Evolutionary conservation across 1,139 yeast species (phyloP), one percentile per base, ranked within the genome.

Genomic region (Nadsonia commutata): DNA sequence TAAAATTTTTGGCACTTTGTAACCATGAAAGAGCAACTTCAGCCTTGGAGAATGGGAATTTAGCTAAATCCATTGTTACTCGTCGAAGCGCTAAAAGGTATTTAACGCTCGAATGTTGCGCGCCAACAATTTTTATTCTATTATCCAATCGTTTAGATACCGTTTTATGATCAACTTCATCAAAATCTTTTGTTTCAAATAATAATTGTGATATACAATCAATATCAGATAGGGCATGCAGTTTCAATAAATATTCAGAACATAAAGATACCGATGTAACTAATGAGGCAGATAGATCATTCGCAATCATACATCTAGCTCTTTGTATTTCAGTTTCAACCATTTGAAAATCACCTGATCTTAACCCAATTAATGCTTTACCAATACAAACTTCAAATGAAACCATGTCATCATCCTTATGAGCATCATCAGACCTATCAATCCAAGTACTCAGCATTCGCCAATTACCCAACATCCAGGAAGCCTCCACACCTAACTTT

Each of bases 141-240:
- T 42, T 52, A 33, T 63, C 62, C 22, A 67, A 51, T 3, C 53
- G 45, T n/a, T 51, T 47, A 3, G 60, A 51, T 23, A 52, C 50
- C n/a, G 39, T 45, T 45, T 31, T 46, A 43, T 45, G 59, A 45
- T 42, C 56, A 42, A 47, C 49, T 16, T 43, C 43, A 1, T 46
- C 46, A 4, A 53, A 48, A 16, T 54, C 49, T 8, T 45, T 45
- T 16, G 52, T 48, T n/a, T 46, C 33, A 27, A 27, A 57, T 21
- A 55, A 55, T 20, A 54, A 50, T 36, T 53, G 45, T 18, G 58
- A 57, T 36, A 60, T 53, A 42, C 55, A 51, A 31, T 62, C 67
- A 7, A 84, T 60, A 55, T 88, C 96, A 46, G 78, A 72, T 13
- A 86, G 58, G 3, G 81, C 74, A 56, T 88, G 95, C 7, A 88